These are phyloP conservation scores for Schizosaccharomyces octosporus DNA, from an alignment of 805 yeast genomes.

Conservation along the genomic window DNA sequence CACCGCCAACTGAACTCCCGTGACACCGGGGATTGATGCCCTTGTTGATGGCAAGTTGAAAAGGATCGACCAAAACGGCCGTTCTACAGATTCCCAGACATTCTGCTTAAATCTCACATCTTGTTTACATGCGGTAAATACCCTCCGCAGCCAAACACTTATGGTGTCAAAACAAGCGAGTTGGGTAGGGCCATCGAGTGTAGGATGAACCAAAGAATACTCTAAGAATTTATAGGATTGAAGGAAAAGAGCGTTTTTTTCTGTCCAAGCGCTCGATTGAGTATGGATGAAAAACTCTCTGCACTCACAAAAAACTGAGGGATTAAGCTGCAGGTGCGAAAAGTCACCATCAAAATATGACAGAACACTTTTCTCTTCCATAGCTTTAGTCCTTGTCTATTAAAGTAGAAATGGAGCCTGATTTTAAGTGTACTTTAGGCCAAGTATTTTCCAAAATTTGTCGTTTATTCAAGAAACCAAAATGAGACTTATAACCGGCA, in stretches of 20 bases:
- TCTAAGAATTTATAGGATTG: not conserved
- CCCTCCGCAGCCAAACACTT: not conserved
- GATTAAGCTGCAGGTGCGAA: not conserved
- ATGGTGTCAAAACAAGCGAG: not conserved
- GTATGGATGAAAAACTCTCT: not conserved
- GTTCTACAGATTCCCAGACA: not conserved
- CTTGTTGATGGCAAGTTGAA: not conserved
- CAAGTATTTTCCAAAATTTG: too few relatives aligned
- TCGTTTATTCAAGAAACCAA: too few relatives aligned
- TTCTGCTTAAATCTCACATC: not conserved
- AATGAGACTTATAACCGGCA: too few relatives aligned
- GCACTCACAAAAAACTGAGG: not conserved
- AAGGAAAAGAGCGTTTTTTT: not conserved
- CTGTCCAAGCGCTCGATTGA: not conserved
- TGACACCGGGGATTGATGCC: not conserved
- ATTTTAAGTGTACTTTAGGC: too few relatives aligned
- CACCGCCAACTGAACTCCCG: not conserved
- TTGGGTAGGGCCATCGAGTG: not conserved
- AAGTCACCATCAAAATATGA: too few relatives aligned
- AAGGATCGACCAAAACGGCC: not conserved
- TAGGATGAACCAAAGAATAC: not conserved
- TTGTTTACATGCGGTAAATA: not conserved
- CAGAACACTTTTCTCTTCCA: too few relatives aligned
- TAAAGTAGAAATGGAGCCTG: too few relatives aligned
- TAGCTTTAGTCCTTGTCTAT: too few relatives aligned